These are phyloP conservation scores for Cadophora gregata DNA, from an alignment of 2,329 filamentous ascomycete genomes.

Conservation along the genomic window DNA sequence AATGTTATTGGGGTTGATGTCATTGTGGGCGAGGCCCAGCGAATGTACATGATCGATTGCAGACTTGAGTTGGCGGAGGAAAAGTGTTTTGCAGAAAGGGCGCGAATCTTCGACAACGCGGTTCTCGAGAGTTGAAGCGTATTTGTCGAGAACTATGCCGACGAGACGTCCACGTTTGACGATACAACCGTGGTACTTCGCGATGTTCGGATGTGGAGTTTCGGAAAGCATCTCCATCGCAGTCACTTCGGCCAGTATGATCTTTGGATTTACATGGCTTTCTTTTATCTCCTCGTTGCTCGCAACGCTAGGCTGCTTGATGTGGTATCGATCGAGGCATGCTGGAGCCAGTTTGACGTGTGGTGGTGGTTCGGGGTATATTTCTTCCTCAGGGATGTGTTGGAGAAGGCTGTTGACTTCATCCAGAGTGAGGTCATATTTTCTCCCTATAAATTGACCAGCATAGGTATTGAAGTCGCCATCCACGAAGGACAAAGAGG, in stretches of 20 bases:
- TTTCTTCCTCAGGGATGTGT: neutral
- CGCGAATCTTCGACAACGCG: neutral
- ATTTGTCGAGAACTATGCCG: neutral
- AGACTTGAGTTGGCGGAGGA: neutral
- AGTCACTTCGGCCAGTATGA: neutral
- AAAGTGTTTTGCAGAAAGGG: neutral
- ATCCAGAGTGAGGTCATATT: neutral
- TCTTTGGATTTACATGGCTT: neutral
- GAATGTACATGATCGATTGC: neutral
- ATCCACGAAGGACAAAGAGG: neutral
- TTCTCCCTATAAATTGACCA: neutral
- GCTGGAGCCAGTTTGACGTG: neutral
- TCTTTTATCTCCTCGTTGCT: neutral
- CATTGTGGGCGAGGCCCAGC: neutral
- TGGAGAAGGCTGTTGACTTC: neutral
- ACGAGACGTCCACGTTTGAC: neutral
- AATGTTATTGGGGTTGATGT: neutral
- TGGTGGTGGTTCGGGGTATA: neutral
- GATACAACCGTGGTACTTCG: neutral
- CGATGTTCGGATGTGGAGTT: neutral
- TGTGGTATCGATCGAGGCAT: neutral
- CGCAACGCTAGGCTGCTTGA: neutral
- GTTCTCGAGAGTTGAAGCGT: neutral
- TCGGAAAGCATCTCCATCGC: neutral
- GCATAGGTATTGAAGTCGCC: neutral